Base-by-base conservation (phyloP, 169 alveolate genomes). In the Condylostoma magnum region DNA sequence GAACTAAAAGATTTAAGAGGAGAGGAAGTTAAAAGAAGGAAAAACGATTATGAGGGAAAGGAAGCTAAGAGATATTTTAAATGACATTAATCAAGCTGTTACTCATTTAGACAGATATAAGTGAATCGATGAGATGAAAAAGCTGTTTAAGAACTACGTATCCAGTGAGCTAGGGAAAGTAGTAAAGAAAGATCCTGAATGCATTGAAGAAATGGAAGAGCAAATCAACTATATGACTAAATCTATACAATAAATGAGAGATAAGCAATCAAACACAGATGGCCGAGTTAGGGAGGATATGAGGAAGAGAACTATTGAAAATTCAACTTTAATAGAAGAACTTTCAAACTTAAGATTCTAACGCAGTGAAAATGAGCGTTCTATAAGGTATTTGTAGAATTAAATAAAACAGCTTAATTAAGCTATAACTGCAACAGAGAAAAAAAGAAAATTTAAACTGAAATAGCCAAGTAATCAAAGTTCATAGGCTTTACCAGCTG, bases 181-280 rank as follows among this genome's bases (percentile, higher is more conserved):
- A 56, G 80, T 76, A 36, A 60, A 85, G 55, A 82, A 84, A 46
- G 94, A 88, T 68, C 87, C 87, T 6, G 82, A 84, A 37, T 81
- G 86, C 6, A 66, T 88, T 6, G 86, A 88, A 55, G 92, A 88
- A 68, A 79, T 88, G 71, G 84, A 80, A 52, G 81, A 89, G 63
- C 82, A 85, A 36, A 66, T 89, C 0, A 52, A 83, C 30, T 80
- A 80, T 56, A 76, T 89, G 86, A 83, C 83, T 46, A 78, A 86
- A 46, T 60, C 87, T 6, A 82, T 85, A 1, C 76, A 85, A 0
- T 53, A 72, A 30, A 70, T 89, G 56, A 85, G 76, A 44, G 81
- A 80, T 15, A 78, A 82, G 66, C 77, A 89, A 10, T 74, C 74
- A 36, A 86, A 89, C 70, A 56, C 77, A 30, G 78, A 79, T 68